A percentile compares a stretch with the other conserved stretches of the same genome.
Conservation (phyloP, 768 basidiomycete species). For the Leccinum uliginosum region DNA sequence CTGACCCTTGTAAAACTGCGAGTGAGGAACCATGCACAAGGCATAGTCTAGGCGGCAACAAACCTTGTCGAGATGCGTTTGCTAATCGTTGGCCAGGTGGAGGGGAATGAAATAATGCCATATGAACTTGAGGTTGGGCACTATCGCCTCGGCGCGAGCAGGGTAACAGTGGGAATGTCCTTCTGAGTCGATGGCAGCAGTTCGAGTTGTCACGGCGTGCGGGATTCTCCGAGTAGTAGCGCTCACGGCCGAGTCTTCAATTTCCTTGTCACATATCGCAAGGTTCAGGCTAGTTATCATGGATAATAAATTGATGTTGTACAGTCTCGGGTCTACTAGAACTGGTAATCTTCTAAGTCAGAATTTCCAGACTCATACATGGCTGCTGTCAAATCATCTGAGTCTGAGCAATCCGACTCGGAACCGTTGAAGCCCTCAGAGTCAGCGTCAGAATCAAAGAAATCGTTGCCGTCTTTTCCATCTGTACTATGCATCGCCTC, state of each 20-base stretch:
- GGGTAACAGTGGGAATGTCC: slow-evolving; percentile 13
- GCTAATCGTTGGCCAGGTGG: slow-evolving; percentile 35
- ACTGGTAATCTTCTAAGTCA: neutral
- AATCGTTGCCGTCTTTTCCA: neutral
- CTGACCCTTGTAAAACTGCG: slow-evolving; percentile 61
- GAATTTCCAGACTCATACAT: neutral
- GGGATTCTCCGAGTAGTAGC: no score
- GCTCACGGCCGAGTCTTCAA: no score
- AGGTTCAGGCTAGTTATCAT: no score
- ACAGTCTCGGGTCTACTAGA: neutral
- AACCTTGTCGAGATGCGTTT: slow-evolving; percentile 25
- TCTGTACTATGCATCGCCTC: neutral
- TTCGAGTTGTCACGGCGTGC: no score
- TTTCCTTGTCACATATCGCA: no score
- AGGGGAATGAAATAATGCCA: slow-evolving; percentile 49
- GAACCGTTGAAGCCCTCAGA: neutral
- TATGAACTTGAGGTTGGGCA: slow-evolving; percentile 42
- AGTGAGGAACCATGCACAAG: neutral
- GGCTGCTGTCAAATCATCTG: neutral
- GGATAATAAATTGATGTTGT: no score
- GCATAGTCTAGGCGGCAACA: neutral
- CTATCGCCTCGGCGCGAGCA: slow-evolving; percentile 26
- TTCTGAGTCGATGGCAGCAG: no score
- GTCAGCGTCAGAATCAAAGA: neutral
- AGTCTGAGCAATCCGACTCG: neutral